phyloP scores from a whole-genome alignment of 83 land plant genomes.

The Larix sibirica region DNA sequence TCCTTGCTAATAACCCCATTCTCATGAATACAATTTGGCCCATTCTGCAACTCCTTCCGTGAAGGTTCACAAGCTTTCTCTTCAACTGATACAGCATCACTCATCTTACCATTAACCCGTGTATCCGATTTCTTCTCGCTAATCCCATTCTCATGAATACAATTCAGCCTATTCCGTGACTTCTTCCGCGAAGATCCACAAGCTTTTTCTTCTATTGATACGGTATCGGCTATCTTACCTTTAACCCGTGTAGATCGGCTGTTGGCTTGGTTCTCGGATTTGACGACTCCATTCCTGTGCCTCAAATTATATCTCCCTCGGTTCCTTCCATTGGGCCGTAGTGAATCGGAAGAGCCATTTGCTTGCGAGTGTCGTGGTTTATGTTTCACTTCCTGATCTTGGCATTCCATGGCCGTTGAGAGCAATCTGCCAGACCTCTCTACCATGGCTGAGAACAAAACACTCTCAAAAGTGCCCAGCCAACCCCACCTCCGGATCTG shows the following conservation, averaged over 20 bases:
- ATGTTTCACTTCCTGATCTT: conserved; percentile 9
- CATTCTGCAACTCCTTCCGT: conserved; percentile 1
- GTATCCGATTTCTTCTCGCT: background rate
- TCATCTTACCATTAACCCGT: background rate
- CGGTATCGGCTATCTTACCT: background rate
- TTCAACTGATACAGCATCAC: background rate
- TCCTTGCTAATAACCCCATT: background rate
- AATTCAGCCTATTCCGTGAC: conserved; percentile 9
- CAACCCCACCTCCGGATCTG: background rate
- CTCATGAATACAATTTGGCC: background rate
- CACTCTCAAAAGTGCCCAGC: background rate
- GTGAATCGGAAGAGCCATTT: background rate
- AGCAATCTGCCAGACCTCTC: conserved; percentile 13
- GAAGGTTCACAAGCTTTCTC: background rate
- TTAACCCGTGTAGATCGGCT: background rate
- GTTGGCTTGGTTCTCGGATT: background rate
- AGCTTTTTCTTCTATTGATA: background rate
- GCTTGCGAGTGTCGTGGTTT: background rate
- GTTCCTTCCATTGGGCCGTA: background rate
- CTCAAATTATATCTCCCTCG: background rate
- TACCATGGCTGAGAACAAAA: background rate
- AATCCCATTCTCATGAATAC: background rate
- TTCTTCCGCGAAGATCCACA: conserved; percentile 6
- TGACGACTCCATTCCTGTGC: conserved; percentile 1
- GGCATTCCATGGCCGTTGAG: conserved; percentile 17